A percentile compares a stretch with the other conserved stretches of the same genome.
Conservation (phyloP, 2,329 filamentous ascomycete genomes). For the Colletotrichum abscissum region DNA sequence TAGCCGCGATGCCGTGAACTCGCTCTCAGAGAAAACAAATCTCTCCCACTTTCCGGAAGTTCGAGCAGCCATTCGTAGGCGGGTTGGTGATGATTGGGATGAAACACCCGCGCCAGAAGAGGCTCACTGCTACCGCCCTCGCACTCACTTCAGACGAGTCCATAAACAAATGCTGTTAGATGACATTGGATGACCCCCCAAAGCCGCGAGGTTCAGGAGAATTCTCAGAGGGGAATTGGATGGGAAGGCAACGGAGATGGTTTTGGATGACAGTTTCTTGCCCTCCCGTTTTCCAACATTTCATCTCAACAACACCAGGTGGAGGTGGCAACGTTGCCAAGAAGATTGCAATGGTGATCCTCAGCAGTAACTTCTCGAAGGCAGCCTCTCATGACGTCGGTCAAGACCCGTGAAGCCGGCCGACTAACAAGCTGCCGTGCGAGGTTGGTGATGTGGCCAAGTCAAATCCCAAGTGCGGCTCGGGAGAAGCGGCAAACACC, state of each 20-base stretch:
- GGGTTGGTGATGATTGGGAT: slow-evolving; percentile 11
- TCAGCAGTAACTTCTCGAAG: background rate
- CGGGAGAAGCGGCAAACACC: slow-evolving; percentile 11
- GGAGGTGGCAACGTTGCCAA: slow-evolving; percentile 19
- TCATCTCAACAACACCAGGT: background rate
- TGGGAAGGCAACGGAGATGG: background rate
- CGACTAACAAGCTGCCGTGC: background rate
- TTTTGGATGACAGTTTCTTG: slow-evolving; percentile 19
- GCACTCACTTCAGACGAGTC: slow-evolving; percentile 27
- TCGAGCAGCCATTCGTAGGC: background rate
- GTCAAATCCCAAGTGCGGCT: background rate
- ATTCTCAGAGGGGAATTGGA: background rate
- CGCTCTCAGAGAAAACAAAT: background rate
- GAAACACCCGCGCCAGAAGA: slow-evolving; percentile 15
- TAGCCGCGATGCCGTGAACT: background rate
- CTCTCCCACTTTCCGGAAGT: background rate
- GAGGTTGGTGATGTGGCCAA: too few relatives aligned
- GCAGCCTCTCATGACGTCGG: slow-evolving; percentile 12
- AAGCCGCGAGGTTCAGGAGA: background rate
- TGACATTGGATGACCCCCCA: slow-evolving; percentile 27
- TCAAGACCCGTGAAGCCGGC: background rate
- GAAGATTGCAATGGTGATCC: background rate
- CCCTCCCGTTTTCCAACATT: background rate
- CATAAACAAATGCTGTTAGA: slow-evolving; percentile 14
- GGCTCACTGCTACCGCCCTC: slow-evolving; percentile 8